These are phyloP conservation scores for Chrysanthemum makinoi DNA, from an alignment of 129 eudicot genomes.

Conservation along the genomic window DNA sequence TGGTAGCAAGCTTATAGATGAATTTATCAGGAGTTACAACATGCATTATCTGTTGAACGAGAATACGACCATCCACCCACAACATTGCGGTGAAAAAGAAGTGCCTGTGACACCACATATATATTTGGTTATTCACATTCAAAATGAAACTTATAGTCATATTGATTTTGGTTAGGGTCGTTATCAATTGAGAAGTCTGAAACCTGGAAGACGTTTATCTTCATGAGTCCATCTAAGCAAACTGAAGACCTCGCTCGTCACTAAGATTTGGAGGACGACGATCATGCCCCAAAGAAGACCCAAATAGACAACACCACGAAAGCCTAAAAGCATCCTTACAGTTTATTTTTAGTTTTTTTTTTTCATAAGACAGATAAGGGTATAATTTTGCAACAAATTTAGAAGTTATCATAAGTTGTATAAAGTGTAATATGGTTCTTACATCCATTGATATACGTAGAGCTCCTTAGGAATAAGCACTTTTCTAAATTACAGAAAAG, in stretches of 20 bases:
- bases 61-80: slow-evolving; percentile 79
- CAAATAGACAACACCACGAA: slow-evolving; percentile 52
- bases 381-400: no score
- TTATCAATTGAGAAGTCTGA: slow-evolving; percentile 77
- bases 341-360: slow-evolving; percentile 5
- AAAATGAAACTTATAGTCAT: not conserved
- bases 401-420: no score
- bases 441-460: no score
- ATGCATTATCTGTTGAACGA: slow-evolving; percentile 62
- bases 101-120: slow-evolving; percentile 49
- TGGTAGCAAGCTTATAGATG: slow-evolving; percentile 59
- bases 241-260: slow-evolving; percentile 73
- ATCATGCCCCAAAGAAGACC: slow-evolving; percentile 86
- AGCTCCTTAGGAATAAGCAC: no score
- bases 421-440: no score
- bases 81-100: slow-evolving; percentile 89
- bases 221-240: slow-evolving; percentile 74
- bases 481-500: no score
- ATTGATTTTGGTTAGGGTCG: not conserved
- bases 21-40: slow-evolving; percentile 70
- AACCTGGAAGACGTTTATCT: slow-evolving; percentile 74
- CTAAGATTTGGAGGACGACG: slow-evolving; percentile 63
- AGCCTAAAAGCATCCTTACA: slow-evolving; percentile 62
- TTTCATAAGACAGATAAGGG: no score
- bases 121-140: slow-evolving; percentile 6